These are phyloP conservation scores for Sabuloglossum arenarium DNA, from an alignment of 495 filamentous ascomycete genomes.

Conservation along the genomic window DNA sequence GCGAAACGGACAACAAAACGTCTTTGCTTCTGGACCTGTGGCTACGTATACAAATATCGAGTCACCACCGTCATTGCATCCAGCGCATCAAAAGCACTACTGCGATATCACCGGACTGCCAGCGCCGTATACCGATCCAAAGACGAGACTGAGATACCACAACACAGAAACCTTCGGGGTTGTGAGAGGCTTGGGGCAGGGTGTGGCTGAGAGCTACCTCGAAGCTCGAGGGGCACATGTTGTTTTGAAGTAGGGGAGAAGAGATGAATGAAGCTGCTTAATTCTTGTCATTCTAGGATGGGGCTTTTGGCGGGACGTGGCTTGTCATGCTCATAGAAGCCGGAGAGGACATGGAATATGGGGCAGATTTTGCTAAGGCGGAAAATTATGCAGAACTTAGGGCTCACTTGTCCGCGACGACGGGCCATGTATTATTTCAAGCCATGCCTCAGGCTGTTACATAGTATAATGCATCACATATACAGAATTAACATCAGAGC, in stretches of 20 bases:
- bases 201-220: constrained; percentile 65
- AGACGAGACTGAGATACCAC: constrained; percentile 76
- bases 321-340: too few relatives aligned
- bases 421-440: too few relatives aligned
- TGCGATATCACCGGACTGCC: constrained; percentile 88
- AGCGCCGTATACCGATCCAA: constrained; percentile 79
- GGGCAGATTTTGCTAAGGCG: too few relatives aligned
- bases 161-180: constrained; percentile 74
- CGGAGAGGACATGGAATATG: too few relatives aligned
- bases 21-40: constrained; percentile 31
- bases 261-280: neutral
- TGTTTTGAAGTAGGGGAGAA: constrained; percentile 48
- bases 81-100: constrained; percentile 57
- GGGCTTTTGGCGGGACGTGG: too few relatives aligned
- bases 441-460: too few relatives aligned
- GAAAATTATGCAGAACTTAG: too few relatives aligned
- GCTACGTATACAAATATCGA: constrained; percentile 94
- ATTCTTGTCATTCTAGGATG: neutral
- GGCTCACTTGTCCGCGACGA: too few relatives aligned
- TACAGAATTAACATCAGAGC: too few relatives aligned
- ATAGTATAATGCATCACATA: too few relatives aligned
- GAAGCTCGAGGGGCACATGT: constrained; percentile 82
- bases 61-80: constrained; percentile 60
- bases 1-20: constrained; percentile 32
- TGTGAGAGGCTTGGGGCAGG: constrained; percentile 54